Percentiles rank a stretch among this genome's conserved stretches.
phyloP scores from a whole-genome alignment of 2,329 filamentous ascomycete genomes.

The Phoma sp. region DNA sequence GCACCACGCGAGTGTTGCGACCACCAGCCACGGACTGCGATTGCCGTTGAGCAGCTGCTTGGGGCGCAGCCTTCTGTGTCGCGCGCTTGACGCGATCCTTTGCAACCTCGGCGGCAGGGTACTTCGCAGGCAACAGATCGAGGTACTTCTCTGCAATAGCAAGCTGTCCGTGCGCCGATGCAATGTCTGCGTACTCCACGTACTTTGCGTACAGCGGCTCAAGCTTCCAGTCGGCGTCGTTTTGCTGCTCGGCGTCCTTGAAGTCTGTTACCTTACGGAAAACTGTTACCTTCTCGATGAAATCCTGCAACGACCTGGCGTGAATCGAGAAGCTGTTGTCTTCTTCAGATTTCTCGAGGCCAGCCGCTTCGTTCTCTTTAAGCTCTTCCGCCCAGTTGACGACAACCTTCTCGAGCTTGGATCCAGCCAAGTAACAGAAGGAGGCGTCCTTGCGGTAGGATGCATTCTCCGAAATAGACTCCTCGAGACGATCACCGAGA shows the following conservation, averaged over 20 bases:
- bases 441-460: constrained; percentile 80
- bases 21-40: constrained; percentile 38
- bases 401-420: constrained; percentile 96
- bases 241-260: constrained; percentile 74
- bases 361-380: constrained; percentile 78
- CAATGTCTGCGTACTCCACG: constrained; percentile 93
- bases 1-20: constrained; percentile 45
- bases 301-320: constrained; percentile 83
- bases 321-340: constrained; percentile 92
- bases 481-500: constrained; percentile 86
- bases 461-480: constrained; percentile 62
- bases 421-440: constrained; percentile 95
- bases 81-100: constrained; percentile 85
- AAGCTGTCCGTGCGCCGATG: constrained; percentile 87
- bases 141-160: constrained; percentile 89
- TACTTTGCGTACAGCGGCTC: constrained; percentile 90
- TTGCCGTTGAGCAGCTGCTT: constrained; percentile 49
- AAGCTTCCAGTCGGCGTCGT: constrained; percentile 86
- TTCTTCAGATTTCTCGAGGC: constrained; percentile 69
- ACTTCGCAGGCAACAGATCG: constrained; percentile 80
- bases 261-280: constrained; percentile 96
- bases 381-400: constrained; percentile 92
- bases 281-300: constrained; percentile 97
- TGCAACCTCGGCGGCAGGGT: constrained; percentile 85
- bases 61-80: constrained; percentile 66